Percentiles rank a stretch among this genome's conserved stretches.
Conservation (phyloP, 139 green algal species). For the Dunaliella primolecta region DNA sequence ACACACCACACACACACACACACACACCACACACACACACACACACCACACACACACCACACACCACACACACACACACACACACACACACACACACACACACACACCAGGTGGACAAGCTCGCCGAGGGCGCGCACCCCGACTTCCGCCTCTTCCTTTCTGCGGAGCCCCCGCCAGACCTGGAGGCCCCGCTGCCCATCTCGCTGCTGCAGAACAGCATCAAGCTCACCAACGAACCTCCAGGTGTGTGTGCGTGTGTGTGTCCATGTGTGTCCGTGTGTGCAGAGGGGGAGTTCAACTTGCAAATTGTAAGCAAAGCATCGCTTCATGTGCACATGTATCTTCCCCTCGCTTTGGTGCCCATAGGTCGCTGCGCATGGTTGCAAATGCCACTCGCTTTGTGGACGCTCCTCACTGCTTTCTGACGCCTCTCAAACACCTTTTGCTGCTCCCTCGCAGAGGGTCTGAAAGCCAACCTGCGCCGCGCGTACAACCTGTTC, state of each 20-base stretch:
- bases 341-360: too few relatives aligned
- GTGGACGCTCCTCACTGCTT: too few relatives aligned
- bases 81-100: background rate
- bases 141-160: slow-evolving; percentile 92
- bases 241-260: slow-evolving; percentile 20
- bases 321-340: too few relatives aligned
- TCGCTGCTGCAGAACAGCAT: slow-evolving; percentile 86
- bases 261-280: background rate
- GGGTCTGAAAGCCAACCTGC: slow-evolving; percentile 59
- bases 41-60: too few relatives aligned
- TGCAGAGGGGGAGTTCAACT: too few relatives aligned
- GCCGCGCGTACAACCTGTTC: slow-evolving; percentile 78
- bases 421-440: too few relatives aligned
- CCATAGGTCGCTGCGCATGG: too few relatives aligned
- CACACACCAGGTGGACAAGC: slow-evolving; percentile 68
- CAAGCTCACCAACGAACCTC: slow-evolving; percentile 93
- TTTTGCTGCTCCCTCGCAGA: too few relatives aligned
- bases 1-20: background rate
- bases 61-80: background rate
- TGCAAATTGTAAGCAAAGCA: too few relatives aligned
- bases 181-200: slow-evolving; percentile 82
- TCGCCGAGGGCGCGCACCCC: slow-evolving; percentile 74
- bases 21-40: background rate
- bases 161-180: slow-evolving; percentile 78
- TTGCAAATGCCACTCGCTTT: too few relatives aligned